Evolutionary conservation across 257 asterid genomes (phyloP), one percentile per base, ranked within the genome.

Genomic region (Scutellaria minor): DNA sequence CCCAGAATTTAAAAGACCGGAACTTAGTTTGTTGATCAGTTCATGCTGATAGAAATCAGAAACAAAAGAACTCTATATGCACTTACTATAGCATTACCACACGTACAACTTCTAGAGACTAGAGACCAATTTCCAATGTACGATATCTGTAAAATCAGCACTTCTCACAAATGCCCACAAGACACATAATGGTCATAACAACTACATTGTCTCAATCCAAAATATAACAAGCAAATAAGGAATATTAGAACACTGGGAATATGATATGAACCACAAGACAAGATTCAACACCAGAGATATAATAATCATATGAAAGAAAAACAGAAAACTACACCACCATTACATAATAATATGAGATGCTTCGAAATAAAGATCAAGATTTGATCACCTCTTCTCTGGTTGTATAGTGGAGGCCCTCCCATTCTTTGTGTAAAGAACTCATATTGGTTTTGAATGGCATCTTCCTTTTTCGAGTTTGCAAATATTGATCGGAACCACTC

Each of bases 381-480:
- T 63, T 18, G 7, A 76, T 54, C 54, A 89, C 97, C 99, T 91
- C 85, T 91, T 80, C 99, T 85, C 83, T 89, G 93, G 72, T 85
- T 84, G 78, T 65, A 94, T 18, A 94, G 80, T 48, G 96, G 87
- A 75, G 99, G 99, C 67, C 99, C 99, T 68, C 99, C 99, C 99
- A 94, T 91, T 77, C 99, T 83, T 57, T 94, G 99, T 65, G 79
- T 82, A 68, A 94, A 89, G 89, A 91, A 94, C 80, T 91, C 99
- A 9, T 94, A 94, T 71, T 94, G 99, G 80, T 94, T 94, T 77
- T 85, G 96, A 85, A 94, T 89, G 61, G 99, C 99, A 64, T 89
- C 99, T 79, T 94, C 99, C 85, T 85, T 94, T 57, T 77, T 84
- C 41, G 98, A 94, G 78, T 84, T 85, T 0, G 95, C 87, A 70